Base-by-base conservation (phyloP, 1,139 yeast species). In the Yamadazyma aaseri region DNA sequence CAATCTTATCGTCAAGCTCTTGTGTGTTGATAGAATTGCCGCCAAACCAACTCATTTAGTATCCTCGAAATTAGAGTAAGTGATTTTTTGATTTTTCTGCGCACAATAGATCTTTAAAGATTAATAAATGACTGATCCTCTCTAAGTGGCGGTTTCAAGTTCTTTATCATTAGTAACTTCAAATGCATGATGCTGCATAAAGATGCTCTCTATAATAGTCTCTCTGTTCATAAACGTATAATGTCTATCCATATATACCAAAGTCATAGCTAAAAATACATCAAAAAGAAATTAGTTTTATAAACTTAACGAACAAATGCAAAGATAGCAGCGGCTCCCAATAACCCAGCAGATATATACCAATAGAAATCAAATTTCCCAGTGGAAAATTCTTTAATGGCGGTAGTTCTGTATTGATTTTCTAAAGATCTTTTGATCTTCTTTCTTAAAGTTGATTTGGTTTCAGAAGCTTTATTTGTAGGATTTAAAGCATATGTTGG, bases 401-500 rank as follows among this genome's bases (percentile, higher is more conserved):
- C 97, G 40, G 75, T 81, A 2, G 96, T 86, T 59, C 81, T 80
- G 50, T 77, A 78, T 58, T 79, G 79, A 64, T 89, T 89, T 51
- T 86, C 95, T 50, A 89, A 70, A 11, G 86, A 70, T 56, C 95
- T 73, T 56, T 76, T 80, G 35, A 86, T 73, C 42, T 69, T 61
- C 32, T 56, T 61, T 49, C 75, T 65, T 43, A 75, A 56, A 13
- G 70, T 65, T 11, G 66, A 47, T 31, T 56, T 57, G 20, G 71
- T 60, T 31, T 63, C 64, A 15, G 65, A 63, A 2, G 66, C 65
- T 6, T 53, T 53, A 30, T 70, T 69, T 3, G 96, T 86, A 18
- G 97, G 97, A 58, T 89, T 90, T 71, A 92, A 68, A 1, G 97
- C 90, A 37, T 61, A 63, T 1, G 98, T 92, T 15, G 98, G 98